A percentile compares a stretch with the other conserved stretches of the same genome.
phyloP scores from a whole-genome alignment of 805 yeast species.

The Ogataea zsoltii region DNA sequence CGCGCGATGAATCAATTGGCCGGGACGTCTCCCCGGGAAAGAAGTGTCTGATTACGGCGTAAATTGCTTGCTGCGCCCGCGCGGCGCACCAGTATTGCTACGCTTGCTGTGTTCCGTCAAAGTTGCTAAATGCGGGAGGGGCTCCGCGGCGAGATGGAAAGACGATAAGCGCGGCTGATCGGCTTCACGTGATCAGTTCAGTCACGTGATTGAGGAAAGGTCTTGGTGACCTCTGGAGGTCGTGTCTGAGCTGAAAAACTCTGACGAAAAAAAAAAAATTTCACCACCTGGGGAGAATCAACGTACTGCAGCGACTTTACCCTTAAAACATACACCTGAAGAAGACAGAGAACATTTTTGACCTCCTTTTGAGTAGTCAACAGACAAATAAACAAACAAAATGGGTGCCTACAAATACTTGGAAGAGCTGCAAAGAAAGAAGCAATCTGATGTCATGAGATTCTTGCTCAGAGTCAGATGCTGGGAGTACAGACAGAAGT shows the following conservation, averaged over 20 bases:
- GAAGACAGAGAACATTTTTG: background rate
- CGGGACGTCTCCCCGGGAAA: too few species aligned
- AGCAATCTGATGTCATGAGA: slow-evolving; percentile 99
- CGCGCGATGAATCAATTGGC: too few species aligned
- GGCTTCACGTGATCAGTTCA: background rate
- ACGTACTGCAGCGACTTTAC: background rate
- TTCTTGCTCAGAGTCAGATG: slow-evolving; percentile 99
- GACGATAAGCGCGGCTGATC: too few species aligned
- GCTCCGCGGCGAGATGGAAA: slow-evolving; percentile 1
- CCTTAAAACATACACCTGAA: background rate
- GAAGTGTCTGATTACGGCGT: too few species aligned
- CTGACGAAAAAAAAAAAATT: background rate
- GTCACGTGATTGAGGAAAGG: background rate
- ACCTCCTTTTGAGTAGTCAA: background rate
- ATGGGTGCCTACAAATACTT: slow-evolving; percentile 99
- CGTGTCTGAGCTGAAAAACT: slow-evolving; percentile 4
- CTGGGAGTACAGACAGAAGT: slow-evolving; percentile 99
- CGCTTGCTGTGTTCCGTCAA: background rate
- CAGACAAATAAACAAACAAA: slow-evolving; percentile 28
- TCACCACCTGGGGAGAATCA: background rate
- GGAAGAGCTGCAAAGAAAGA: slow-evolving; percentile 99
- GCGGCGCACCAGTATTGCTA: background rate
- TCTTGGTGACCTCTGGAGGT: background rate
- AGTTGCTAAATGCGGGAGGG: background rate
- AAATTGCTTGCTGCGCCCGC: slow-evolving; percentile 3